These are phyloP conservation scores for Podaxis pistillaris DNA, from an alignment of 768 basidiomycete species.

Conservation along the genomic window DNA sequence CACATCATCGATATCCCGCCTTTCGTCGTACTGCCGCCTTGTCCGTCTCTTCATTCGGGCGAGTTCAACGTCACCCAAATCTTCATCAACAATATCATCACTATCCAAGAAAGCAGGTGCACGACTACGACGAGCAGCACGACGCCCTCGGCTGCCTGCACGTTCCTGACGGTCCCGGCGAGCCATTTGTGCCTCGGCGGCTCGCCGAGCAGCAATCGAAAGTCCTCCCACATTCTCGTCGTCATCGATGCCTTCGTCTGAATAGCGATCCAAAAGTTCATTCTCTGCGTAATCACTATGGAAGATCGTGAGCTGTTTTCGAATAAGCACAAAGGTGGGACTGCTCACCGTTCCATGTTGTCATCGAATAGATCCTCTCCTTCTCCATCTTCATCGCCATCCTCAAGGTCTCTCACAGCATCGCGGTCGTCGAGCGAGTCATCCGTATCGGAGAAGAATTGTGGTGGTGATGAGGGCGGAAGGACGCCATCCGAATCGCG, in stretches of 20 bases:
- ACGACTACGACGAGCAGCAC: conserved; percentile 76
- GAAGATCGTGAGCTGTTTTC: conserved; percentile 13
- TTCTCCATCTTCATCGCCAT: conserved; percentile 76
- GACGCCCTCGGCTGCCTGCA: conserved; percentile 62
- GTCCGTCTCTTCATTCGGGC: conserved; percentile 78
- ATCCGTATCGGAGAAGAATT: conserved; percentile 84
- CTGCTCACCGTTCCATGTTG: conserved; percentile 64
- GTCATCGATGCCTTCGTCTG: conserved; percentile 85
- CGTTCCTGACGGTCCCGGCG: conserved; percentile 79
- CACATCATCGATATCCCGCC: conserved; percentile 85
- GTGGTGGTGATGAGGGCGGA: conserved; percentile 82
- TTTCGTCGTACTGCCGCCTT: conserved; percentile 92
- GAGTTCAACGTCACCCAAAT: conserved; percentile 60
- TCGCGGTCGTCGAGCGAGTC: conserved; percentile 75
- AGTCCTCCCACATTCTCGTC: conserved; percentile 67
- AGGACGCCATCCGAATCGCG: conserved; percentile 71
- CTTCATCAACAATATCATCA: conserved; percentile 79
- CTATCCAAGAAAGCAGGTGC: conserved; percentile 87
- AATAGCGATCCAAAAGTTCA: conserved; percentile 81
- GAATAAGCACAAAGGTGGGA: neutral
- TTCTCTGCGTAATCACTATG: conserved; percentile 85
- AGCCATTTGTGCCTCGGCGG: conserved; percentile 85
- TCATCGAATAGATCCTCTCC: conserved; percentile 94
- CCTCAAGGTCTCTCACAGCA: conserved; percentile 62
- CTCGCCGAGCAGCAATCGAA: conserved; percentile 67